Evolutionary conservation across 2,329 filamentous ascomycete genomes (phyloP), one percentile per base, ranked within the genome.

Genomic region (Arthroderma uncinatum): DNA sequence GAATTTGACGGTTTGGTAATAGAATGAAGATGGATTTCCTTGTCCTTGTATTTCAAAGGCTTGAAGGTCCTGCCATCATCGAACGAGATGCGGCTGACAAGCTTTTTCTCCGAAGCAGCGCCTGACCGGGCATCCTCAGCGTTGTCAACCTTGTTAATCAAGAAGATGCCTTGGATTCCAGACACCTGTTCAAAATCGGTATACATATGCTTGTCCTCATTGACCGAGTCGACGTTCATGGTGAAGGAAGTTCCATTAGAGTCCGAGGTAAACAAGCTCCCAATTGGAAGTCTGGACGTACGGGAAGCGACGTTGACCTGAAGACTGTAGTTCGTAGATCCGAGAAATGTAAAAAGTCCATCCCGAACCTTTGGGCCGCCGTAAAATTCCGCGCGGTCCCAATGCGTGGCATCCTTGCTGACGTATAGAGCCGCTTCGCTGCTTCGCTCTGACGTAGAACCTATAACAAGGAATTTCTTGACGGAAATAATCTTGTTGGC

Each of bases 201-300:
- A 58, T 84, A 81, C 2, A 89, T 90, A 28, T 75, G 73, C 8
- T 69, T 64, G 65, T 92, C 87, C 65, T 91, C 86, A 70, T 98
- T 97, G 34, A 92, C 96, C 70, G 96, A 86, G 59, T 94, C 87
- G 57, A 92, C 81, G 65, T 95, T 97, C 66, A 86, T 84, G 1
- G 87, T 93, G 69, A 97, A 98, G 71, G 92, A 96, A 1, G 90
- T 96, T 60, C 93, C 93, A 68, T 97, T 94, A 33, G 91, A 97
- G 70, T 98, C 98, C 68, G 92, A 97, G 4, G 90, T 95, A 67
- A 96, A 92, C 57, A 98, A 78, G 9, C 87, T 84, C 34, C 93
- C 94, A 82, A 95, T 92, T 0, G 86, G 82, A 1, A 79, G 4
- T 19, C 9, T 53, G 4, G 30, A 37, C 80, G 10, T 79, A 79